Base-by-base conservation (phyloP, 2,329 filamentous ascomycete species). In the Cadophora sp. region DNA sequence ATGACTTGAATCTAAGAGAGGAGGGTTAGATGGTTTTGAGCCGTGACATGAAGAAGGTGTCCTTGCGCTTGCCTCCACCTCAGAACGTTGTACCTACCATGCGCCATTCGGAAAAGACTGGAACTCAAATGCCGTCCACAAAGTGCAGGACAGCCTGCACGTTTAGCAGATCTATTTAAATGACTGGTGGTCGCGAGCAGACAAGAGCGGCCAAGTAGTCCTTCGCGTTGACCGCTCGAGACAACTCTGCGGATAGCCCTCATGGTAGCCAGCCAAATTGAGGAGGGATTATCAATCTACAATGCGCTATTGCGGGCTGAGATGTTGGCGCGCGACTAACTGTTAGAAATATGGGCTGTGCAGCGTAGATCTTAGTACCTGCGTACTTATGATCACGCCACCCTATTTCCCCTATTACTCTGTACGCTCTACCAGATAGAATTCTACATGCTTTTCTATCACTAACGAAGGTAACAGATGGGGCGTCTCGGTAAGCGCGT, bases 221-320 rank as follows among this genome's bases (percentile, higher is more conserved):
- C 47, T 50, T 27, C 47, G 20, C 20, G 47, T 50, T 24, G 47
- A 27, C 47, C 47, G 20, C 47, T 50, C 47, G 20, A 14, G 47
- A 50, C 20, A 18, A 27, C 68, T 50, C 20, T 50, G 20, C 20
- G 47, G 24, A 50, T 50, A 18, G 20, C 20, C 20, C 47, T 50
- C 47, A 50, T 50, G 24, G 20, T 18, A 50, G 47, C 11, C 47
- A 50, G 16, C 18, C 47, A 43, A 18, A 5, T 43, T 45, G 50
- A 53, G 16, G 50, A 33, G 3, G 27, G 27, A 30, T 30, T 30
- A 30, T 30, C 4, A 30, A 6, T 30, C 27, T 30, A 6, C 27
- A 30, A 30, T 6, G 27, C 6, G 27, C 3, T 30, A 30, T 30
- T 30, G 4, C 6, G 6, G 41, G 41, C 41, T 43, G 27, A 30